A percentile compares a stretch with the other conserved stretches of the same genome.
phyloP scores from a whole-genome alignment of 2,329 filamentous ascomycete genomes.

The Ceratocystis albifundus region DNA sequence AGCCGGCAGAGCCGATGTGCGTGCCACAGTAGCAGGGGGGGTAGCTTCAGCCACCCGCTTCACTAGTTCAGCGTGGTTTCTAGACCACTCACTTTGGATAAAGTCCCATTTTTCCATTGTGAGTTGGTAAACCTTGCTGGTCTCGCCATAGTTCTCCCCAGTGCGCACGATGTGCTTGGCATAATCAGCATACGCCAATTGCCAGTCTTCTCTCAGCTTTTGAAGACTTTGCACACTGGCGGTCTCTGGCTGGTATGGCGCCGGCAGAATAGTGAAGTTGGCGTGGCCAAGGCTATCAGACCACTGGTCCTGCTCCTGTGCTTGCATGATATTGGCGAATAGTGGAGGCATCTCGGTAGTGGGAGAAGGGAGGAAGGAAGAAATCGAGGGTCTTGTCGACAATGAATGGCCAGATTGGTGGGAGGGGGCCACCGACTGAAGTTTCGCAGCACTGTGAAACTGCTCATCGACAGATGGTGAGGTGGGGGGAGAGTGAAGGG shows the following conservation, averaged over 20 bases:
- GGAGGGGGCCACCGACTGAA: conserved; percentile 31
- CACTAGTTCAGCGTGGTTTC: conserved; percentile 54
- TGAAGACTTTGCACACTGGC: conserved; percentile 48
- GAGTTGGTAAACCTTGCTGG: conserved; percentile 74
- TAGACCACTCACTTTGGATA: conserved; percentile 64
- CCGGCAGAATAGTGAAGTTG: conserved; percentile 78
- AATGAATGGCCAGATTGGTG: conserved; percentile 39
- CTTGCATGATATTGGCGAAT: conserved; percentile 50
- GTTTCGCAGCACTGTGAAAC: conserved; percentile 36
- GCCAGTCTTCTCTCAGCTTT: conserved; percentile 67
- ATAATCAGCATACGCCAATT: conserved; percentile 71
- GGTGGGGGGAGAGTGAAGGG: conserved; percentile 64
- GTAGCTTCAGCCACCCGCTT: conserved; percentile 37
- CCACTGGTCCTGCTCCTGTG: conserved; percentile 64
- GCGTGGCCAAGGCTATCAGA: conserved; percentile 76
- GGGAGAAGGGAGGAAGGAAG: conserved; percentile 57
- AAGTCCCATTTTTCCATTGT: conserved; percentile 84
- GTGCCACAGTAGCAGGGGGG: conserved; percentile 24
- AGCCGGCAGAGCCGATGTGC: conserved; percentile 23
- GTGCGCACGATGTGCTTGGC: conserved; percentile 80
- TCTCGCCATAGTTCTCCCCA: conserved; percentile 79
- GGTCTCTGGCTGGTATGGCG: conserved; percentile 59
- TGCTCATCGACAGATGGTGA: conserved; percentile 41
- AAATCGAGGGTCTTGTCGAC: conserved; percentile 56
- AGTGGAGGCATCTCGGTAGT: conserved; percentile 46